Base-by-base conservation (phyloP, 768 basidiomycete species). In the Agrocybe pediades region DNA sequence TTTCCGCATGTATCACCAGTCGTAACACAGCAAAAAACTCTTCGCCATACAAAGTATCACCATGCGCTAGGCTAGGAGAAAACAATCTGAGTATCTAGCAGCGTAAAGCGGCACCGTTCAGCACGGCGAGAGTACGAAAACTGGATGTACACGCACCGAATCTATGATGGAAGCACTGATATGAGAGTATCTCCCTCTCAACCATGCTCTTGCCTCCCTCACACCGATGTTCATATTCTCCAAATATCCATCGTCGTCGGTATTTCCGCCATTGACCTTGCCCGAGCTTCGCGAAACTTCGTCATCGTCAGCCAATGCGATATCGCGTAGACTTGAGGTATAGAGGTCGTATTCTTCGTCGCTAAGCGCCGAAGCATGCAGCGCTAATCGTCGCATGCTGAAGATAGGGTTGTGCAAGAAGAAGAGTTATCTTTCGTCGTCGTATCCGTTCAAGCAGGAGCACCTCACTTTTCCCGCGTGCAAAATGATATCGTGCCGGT, bases 1-100 rank as follows among this genome's bases (percentile, higher is more conserved):
- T 73, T 61, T 82, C 77, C 29, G 74, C 80, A 50, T 92, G 89
- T 6, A 81, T 66, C 0, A 87, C 79, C 2, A 92, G 80, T 36
- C 90, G 71, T 20, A 90, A 71, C 0, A 80, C 84, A 7, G 89
- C 89, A 61, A 92, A 92, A 65, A 92, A 89, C 60, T 92, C 86
- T 15, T 86, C 85, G 1, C 85, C 84, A 9, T 76, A 75, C 27
- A 92, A 72, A 2, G 72, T 69, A 59, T 88, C 86, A 7, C 72
- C 70, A 9, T 72, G 76, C 0, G 70, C 73, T 44, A 88, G 70
- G 50, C 70, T 74, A 2, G 88, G 84, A 33, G 76, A 74, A 63
- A 91, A 90, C 1, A 87, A 65, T 41, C 74, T 80, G 46, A 92
- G 71, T 53, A 90, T 85, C 88, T 91, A 59, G 13, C 13, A 21